Percentiles rank a stretch among this genome's conserved stretches.
Evolutionary conservation across 1,284 basidiomycete species (phyloP).

Genomic region (Ustilago loliicola): DNA sequence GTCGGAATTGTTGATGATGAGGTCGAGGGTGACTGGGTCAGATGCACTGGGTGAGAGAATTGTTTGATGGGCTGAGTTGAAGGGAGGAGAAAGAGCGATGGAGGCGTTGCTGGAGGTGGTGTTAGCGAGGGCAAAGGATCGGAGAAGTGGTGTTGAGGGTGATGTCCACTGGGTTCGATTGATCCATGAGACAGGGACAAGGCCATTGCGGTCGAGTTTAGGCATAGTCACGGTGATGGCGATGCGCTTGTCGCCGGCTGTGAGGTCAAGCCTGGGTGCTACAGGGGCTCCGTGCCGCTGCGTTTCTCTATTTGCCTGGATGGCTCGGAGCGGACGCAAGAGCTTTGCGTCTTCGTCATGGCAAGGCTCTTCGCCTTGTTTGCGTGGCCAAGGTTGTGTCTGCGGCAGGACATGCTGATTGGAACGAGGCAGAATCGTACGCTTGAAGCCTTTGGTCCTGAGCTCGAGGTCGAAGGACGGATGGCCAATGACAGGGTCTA

Average conservation of each 20-base stretch:
- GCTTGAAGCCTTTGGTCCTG: too few species aligned
- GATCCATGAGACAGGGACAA: neutral
- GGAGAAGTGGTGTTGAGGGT: constrained; percentile 13
- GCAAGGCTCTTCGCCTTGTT: constrained; percentile 17
- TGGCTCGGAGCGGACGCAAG: constrained; percentile 28
- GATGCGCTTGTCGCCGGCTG: neutral
- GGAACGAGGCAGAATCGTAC: too few species aligned
- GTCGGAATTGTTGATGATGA: constrained; percentile 67
- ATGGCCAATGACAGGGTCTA: neutral
- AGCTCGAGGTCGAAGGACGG: too few species aligned
- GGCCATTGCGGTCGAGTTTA: neutral
- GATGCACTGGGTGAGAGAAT: too few species aligned
- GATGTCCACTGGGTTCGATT: neutral
- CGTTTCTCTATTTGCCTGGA: too few species aligned
- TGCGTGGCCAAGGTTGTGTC: constrained; percentile 6
- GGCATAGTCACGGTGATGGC: neutral
- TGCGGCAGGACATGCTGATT: too few species aligned
- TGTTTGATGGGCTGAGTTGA: too few species aligned
- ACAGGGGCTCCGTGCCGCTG: too few species aligned
- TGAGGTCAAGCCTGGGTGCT: neutral
- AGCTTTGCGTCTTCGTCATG: constrained; percentile 37
- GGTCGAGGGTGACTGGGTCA: constrained; percentile 52
- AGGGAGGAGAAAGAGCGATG: too few species aligned
- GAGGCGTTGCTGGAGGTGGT: too few species aligned
- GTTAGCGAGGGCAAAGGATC: too few species aligned